These are phyloP conservation scores for Leishmania turanica DNA, from an alignment of 208 protist genomes.

Conservation along the genomic window DNA sequence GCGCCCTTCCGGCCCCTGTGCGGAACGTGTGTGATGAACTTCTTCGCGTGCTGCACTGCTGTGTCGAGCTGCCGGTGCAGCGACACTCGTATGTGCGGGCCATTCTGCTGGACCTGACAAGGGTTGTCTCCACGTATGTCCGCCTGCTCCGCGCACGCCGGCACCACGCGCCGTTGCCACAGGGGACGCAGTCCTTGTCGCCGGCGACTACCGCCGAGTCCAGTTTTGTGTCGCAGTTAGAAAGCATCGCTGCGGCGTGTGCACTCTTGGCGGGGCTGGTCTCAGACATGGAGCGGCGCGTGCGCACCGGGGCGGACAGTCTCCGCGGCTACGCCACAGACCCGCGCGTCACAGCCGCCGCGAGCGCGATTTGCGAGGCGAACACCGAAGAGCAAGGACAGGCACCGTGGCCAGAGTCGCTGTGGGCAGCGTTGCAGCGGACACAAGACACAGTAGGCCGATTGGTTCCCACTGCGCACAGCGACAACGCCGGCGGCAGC, in stretches of 20 bases:
- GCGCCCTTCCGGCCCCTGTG: conserved; percentile 10
- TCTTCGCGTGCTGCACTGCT: conserved; percentile 41
- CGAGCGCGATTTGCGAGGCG: not conserved
- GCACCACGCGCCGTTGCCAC: not conserved
- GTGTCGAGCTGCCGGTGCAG: conserved; percentile 60
- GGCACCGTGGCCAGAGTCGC: conserved; percentile 31
- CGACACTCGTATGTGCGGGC: conserved; percentile 60
- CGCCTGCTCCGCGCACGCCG: conserved; percentile 13
- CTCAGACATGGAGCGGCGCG: conserved; percentile 64
- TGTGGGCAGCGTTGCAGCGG: conserved; percentile 25
- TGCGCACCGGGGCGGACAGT: conserved; percentile 64
- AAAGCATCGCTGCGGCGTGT: conserved; percentile 42
- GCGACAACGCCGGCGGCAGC: not conserved
- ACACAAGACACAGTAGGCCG: conserved; percentile 28
- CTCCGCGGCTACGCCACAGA: conserved; percentile 68
- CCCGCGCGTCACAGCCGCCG: conserved; percentile 38
- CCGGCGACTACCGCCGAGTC: not conserved
- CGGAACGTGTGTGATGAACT: conserved; percentile 41
- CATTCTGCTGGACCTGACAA: conserved; percentile 62
- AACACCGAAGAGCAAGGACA: conserved; percentile 6
- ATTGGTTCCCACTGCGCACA: not conserved
- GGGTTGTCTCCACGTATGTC: conserved; percentile 35
- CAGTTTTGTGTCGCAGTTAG: conserved; percentile 30
- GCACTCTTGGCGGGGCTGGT: conserved; percentile 61
- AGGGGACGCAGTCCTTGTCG: not conserved